Percentiles rank a stretch among this genome's conserved stretches.
Conservation (phyloP, 148 eudicot species). For the Rhododendron simsii region DNA sequence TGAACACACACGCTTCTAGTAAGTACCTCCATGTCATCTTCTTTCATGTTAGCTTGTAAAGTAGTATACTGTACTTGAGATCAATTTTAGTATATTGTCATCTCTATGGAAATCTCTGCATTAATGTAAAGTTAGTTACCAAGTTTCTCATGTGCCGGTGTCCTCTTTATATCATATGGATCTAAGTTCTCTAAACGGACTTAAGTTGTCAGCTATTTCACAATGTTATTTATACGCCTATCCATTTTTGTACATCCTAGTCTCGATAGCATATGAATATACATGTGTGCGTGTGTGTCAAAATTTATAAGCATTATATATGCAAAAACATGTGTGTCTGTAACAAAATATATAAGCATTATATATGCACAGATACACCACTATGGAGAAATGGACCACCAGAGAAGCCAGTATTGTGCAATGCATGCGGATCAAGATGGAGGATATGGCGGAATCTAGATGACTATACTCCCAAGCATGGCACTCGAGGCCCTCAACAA, state of each 20-base stretch:
- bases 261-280: not conserved
- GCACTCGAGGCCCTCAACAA: not conserved
- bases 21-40: too few relatives aligned
- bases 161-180: not conserved
- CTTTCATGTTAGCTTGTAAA: too few relatives aligned
- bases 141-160: not conserved
- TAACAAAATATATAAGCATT: not conserved
- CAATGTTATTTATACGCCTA: too few relatives aligned
- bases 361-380: slow-evolving; percentile 10
- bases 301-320: not conserved
- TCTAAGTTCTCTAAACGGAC: not conserved
- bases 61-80: not conserved
- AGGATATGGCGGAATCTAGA: slow-evolving; percentile 11
- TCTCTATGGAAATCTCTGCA: not conserved
- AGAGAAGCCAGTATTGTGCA: slow-evolving; percentile 14
- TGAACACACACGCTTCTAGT: too few relatives aligned
- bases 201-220: not conserved
- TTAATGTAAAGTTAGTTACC: not conserved
- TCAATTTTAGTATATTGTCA: not conserved
- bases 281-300: not conserved
- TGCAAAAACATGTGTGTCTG: not conserved
- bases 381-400: slow-evolving; percentile 25
- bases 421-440: slow-evolving; percentile 25
- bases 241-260: not conserved
- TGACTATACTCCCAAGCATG: slow-evolving; percentile 16